Evolutionary conservation across 2,329 filamentous ascomycete species (phyloP), one percentile per base, ranked within the genome.

Genomic region (Fusarium floridanum): DNA sequence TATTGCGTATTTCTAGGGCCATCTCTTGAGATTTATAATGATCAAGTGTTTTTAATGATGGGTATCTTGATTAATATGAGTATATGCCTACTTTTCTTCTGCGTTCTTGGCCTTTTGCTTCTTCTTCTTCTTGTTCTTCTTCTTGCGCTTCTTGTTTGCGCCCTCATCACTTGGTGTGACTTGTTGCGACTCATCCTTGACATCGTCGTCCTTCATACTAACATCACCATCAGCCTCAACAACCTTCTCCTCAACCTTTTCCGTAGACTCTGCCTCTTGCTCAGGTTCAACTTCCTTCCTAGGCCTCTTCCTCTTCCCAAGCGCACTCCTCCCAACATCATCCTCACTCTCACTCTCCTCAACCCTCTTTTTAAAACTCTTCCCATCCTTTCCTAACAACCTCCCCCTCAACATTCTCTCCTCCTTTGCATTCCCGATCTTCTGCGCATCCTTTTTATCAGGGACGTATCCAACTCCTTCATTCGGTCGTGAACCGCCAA

Each of bases 381-480:
- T 59, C 6, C 32, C 55, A 50, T 74, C 71, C 20, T 81, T 82
- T 24, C 81, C 77, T 6, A 34, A 12, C 20, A 82, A 36, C 55
- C 79, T 76, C 5, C 80, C 78, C 67, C 80, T 79, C 62, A 85
- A 74, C 69, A 81, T 76, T 61, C 76, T 78, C 65, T 82, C 79
- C 61, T 78, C 75, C 27, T 76, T 77, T 3, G 73, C 65, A 63
- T 78, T 74, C 16, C 75, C 76, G 36, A 77, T 72, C 32, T 74
- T 76, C 41, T 76, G 66, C 11, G 76, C 64, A 29, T 76, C 62
- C 17, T 77, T 78, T 8, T 62, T 65, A 8, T 80, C 73, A 4
- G 82, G 75, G 11, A 80, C 77, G 76, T 83, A 86, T 10, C 86
- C 86, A 11, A 87, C 74, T 39, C 86, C 86, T 27, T 83, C 81